Evolutionary conservation across 2,329 filamentous ascomycete genomes (phyloP), one percentile per base, ranked within the genome.

Genomic region (Dactylonectria macrodidyma): DNA sequence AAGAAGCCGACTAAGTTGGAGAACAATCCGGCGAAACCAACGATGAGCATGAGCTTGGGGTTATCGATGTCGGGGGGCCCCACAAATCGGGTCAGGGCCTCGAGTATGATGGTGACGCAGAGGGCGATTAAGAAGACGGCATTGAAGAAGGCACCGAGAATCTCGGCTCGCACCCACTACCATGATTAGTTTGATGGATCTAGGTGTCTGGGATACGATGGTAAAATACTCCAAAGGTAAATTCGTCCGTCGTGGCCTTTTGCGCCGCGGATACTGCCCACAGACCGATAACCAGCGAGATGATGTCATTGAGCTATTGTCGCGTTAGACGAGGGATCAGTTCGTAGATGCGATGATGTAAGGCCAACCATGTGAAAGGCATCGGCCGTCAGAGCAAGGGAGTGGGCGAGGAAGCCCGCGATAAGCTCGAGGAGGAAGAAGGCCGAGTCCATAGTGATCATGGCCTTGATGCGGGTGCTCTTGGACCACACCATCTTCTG

Each of bases 51-150:
- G 44, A 99, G 87, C 75, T 92, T 88, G 1, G 96, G 95, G 76
- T 97, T 94, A 58, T 86, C 86, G 77, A 99, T 95, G 78, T 93
- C 90, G 76, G 95, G 95, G 8, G 95, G 95, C 76, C 98, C 94
- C 78, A 98, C 88, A 74, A 99, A 93, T 77, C 96, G 92, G 76
- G 95, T 94, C 68, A 98, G 89, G n/a, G 96, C 96, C 82, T 99
- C 96, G 76, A 99, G 91, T 77, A 98, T 93, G 81, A 99, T 99
- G 58, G 95, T 97, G 64, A 99, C 87, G 83, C 96, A 99, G 9
- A 99, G 89, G 8, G 96, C 96, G 78, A 99, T 96, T 51, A 99
- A 87, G 84, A 99, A 99, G 52, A 98, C 95, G 73, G 96, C 96
- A 77, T 99, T 99, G 83, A 98, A 94, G 75, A 98, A 91, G 55